Base-by-base conservation (phyloP, 768 basidiomycete species). In the Lactarius sp. region DNA sequence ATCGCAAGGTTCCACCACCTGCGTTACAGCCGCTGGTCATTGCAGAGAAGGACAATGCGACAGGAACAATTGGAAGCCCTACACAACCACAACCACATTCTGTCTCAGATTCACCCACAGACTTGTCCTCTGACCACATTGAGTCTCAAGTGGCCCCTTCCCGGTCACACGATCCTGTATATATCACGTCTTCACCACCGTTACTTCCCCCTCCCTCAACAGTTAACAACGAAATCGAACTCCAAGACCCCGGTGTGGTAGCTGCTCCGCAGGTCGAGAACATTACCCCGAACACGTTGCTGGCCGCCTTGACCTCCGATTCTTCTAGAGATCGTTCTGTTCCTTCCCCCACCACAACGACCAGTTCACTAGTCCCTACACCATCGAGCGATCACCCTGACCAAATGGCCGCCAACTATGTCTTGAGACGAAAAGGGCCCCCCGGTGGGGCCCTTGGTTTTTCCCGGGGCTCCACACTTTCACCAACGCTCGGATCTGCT, bases 41-140 rank as follows among this genome's bases (percentile, higher is more conserved):
- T 18, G 16, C 31, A 27, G 41, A 46, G 39, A 53, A 54, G 52
- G 20, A 49, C 57, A 54, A 59, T 36, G 52, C 9, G 9, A 49
- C 52, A 34, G 34, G 52, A 16, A 64, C 58, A 64, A 59, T 64
- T 33, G 39, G n/a, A 46, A 46, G 41, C 36, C 10, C 52, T 49
- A 53, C 52, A 31, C 57, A 20, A 50, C 33, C 52, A 54, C 47
- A 18, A 46, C 44, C n/a, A 33, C 57, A 36, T 27, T 18, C 12
- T 27, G 51, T 59, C 44, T 58, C 27, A 18, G 8, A 46, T 46
- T 37, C 51, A 18, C 46, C 52, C 58, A 54, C 52, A 54, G 52
- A 53, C 37, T 27, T 54, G 37, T 20, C 33, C 22, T 36, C 51
- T 52, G 33, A 47, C 36, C 41, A 9, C 46, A 33, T 44, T 27